phyloP scores from a whole-genome alignment of 192 early-diverging fungal species.

The Backusella circina region DNA sequence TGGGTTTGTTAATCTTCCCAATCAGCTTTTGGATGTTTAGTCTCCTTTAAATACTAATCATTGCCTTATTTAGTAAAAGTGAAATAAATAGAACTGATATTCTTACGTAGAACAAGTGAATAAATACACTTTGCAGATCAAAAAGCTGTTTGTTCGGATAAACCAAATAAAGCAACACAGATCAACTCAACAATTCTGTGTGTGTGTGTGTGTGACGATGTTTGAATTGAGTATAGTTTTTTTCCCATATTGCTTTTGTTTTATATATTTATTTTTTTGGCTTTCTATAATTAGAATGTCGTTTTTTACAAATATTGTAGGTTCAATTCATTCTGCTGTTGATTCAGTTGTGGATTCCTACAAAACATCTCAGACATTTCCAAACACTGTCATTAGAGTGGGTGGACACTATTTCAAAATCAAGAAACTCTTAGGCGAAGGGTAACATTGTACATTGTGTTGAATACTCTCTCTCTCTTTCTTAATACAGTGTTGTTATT shows the following conservation, averaged over 20 bases:
- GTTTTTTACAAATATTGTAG: slow-evolving; percentile 2
- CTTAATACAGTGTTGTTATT: background rate
- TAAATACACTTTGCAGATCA: no score
- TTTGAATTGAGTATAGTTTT: no score
- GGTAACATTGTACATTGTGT: slow-evolving; percentile 24
- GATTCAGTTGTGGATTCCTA: slow-evolving; percentile 14
- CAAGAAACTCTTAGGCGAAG: slow-evolving; percentile 59
- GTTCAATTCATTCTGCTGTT: slow-evolving; percentile 1
- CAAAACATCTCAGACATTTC: slow-evolving; percentile 6
- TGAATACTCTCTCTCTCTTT: background rate
- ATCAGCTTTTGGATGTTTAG: background rate
- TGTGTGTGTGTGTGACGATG: no score
- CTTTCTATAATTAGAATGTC: background rate
- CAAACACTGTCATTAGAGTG: slow-evolving; percentile 43
- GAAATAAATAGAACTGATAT: no score
- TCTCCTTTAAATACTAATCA: background rate
- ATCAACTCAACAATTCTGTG: background rate
- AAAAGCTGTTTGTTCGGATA: no score
- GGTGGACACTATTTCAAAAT: slow-evolving; percentile 53
- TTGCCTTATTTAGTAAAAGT: background rate
- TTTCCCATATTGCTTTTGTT: background rate
- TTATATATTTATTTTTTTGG: background rate
- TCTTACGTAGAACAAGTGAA: no score
- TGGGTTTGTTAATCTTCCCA: background rate
- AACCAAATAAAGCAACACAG: background rate